Evolutionary conservation across 2,329 filamentous ascomycete species (phyloP).

Genomic region (Epichloe coenophiala): DNA sequence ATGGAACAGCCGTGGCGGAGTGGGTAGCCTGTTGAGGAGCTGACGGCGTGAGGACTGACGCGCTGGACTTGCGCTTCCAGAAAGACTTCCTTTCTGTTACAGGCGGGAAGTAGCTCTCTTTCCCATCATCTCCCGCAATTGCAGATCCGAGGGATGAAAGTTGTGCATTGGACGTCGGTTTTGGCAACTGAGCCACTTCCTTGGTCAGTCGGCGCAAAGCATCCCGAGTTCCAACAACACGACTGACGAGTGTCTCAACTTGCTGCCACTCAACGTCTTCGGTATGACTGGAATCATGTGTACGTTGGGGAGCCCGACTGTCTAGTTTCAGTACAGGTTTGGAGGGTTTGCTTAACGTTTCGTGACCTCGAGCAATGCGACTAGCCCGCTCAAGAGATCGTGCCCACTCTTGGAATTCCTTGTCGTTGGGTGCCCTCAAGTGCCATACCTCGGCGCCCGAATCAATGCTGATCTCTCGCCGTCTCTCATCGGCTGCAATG

Average conservation of each 20-base stretch:
- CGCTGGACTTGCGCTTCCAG: conserved; percentile 80
- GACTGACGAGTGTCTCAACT: conserved; percentile 73
- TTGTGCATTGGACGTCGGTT: conserved; percentile 13
- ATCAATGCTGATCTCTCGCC: conserved; percentile 88
- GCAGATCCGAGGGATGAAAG: conserved; percentile 31
- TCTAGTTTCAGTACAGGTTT: conserved; percentile 16
- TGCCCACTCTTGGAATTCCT: conserved; percentile 82
- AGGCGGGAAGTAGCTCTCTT: conserved; percentile 40
- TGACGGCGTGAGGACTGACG: conserved; percentile 27
- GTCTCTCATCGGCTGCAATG: conserved; percentile 76
- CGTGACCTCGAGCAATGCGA: conserved; percentile 44
- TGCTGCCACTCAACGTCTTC: conserved; percentile 80
- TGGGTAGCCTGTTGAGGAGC: conserved; percentile 24
- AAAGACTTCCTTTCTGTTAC: conserved; percentile 56
- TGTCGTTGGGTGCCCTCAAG: conserved; percentile 65
- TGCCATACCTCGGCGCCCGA: conserved; percentile 97
- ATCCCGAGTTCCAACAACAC: conserved; percentile 77
- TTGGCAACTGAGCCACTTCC: conserved; percentile 52
- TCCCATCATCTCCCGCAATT: conserved; percentile 8
- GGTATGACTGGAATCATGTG: conserved; percentile 25
- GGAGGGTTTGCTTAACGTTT: conserved; percentile 19
- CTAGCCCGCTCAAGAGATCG: conserved; percentile 73
- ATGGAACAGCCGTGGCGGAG: conserved; percentile 28
- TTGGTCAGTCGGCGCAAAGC: conserved; percentile 75
- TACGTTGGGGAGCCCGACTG: conserved; percentile 13